Evolutionary conservation across 1,284 basidiomycete genomes (phyloP).

Genomic region (Fomitiporia mediterranea): DNA sequence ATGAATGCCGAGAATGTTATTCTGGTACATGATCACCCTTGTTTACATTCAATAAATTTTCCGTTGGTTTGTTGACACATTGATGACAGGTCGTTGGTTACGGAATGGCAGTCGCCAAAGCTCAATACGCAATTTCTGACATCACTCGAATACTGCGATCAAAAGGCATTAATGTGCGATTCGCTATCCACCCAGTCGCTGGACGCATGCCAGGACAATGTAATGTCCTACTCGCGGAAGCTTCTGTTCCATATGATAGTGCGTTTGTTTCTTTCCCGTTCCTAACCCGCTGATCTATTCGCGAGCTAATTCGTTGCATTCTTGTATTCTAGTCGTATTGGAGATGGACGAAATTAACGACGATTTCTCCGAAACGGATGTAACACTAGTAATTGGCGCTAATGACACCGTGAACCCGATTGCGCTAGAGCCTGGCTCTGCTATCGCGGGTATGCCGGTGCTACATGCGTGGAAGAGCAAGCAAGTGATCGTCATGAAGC

Average conservation of each 20-base stretch:
- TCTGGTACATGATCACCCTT: slow-evolving; percentile 40
- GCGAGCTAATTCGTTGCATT: background rate
- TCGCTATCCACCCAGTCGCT: slow-evolving; percentile 41
- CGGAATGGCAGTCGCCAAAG: slow-evolving; percentile 87
- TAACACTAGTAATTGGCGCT: slow-evolving; percentile 82
- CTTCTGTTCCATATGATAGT: slow-evolving; percentile 87
- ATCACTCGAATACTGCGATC: slow-evolving; percentile 67
- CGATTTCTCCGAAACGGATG: slow-evolving; percentile 79
- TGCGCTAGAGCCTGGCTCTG: slow-evolving; percentile 77
- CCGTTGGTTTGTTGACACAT: slow-evolving; percentile 12
- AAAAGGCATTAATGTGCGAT: slow-evolving; percentile 67
- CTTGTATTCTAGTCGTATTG: slow-evolving; percentile 54
- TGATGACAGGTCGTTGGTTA: slow-evolving; percentile 69
- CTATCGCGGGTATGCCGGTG: slow-evolving; percentile 87
- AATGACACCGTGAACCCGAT: slow-evolving; percentile 90
- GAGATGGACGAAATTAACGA: slow-evolving; percentile 94
- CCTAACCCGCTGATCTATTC: background rate
- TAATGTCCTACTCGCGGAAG: slow-evolving; percentile 82
- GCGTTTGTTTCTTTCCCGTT: slow-evolving; percentile 3
- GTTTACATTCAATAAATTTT: background rate
- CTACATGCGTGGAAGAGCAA: slow-evolving; percentile 88
- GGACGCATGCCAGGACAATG: slow-evolving; percentile 82
- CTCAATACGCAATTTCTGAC: slow-evolving; percentile 82
- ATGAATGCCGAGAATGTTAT: slow-evolving; percentile 80
- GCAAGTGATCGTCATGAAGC: slow-evolving; percentile 86